Percentiles rank a stretch among this genome's conserved stretches.
Evolutionary conservation across 306 rosid species (phyloP).

Genomic region (Pterocarpus macrocarpus): DNA sequence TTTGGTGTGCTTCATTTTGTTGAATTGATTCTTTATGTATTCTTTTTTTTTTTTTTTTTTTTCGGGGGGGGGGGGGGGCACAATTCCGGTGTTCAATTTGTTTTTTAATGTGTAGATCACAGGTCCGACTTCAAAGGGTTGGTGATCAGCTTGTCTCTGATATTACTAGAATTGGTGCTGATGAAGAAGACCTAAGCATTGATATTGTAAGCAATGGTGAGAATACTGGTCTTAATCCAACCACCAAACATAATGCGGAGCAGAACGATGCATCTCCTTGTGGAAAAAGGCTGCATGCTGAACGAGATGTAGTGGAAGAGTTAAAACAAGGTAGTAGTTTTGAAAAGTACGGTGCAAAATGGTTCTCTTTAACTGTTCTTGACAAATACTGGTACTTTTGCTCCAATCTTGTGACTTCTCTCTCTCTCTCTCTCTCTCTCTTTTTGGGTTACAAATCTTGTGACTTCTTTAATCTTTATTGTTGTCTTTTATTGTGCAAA

Average conservation of each 20-base stretch:
- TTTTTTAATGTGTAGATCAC: conserved; percentile 68
- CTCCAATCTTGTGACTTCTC: conserved; percentile 20
- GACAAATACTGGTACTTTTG: conserved; percentile 7
- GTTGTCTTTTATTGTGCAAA: conserved; percentile 31
- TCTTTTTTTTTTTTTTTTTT: not conserved
- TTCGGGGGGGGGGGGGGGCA: not conserved
- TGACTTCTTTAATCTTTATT: not conserved
- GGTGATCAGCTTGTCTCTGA: conserved; percentile 85
- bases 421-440: no score
- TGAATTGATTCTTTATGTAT: conserved; percentile 7
- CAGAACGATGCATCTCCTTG: conserved; percentile 63
- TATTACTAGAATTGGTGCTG: conserved; percentile 63
- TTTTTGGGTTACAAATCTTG: no score
- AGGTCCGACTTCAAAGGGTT: conserved; percentile 75
- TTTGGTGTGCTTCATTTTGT: conserved; percentile 37
- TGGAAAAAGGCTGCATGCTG: conserved; percentile 62
- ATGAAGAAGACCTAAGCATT: conserved; percentile 84
- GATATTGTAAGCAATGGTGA: conserved; percentile 87
- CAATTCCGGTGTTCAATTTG: conserved; percentile 33
- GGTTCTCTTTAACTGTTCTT: conserved; percentile 16
- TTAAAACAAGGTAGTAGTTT: conserved; percentile 62
- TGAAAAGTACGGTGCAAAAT: not conserved
- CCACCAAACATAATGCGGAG: conserved; percentile 55
- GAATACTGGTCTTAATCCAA: conserved; percentile 57
- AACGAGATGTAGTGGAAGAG: conserved; percentile 58